Base-by-base conservation (phyloP, 148 eudicot species). In the Diospyros kaki region DNA sequence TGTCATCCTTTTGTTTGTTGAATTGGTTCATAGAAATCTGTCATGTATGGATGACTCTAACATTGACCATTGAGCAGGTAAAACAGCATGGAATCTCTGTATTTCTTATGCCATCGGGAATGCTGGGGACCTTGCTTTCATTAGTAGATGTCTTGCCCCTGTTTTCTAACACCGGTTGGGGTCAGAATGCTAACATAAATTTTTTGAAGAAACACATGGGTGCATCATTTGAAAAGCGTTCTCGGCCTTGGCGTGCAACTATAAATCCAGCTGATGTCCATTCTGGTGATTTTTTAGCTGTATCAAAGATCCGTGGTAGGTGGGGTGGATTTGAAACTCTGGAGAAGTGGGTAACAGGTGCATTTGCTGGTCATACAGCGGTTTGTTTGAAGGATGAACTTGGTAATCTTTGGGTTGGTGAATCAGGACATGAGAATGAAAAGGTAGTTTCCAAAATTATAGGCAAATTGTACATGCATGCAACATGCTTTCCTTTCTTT, bases 291-390 rank as follows among this genome's bases (percentile, higher is more conserved):
- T 95, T 95, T 77, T 80, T 95, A 76, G 98, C 98, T 8, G 88
- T 95, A 58, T 92, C 97, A n/a, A 95, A 95, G 86, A 92, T 95
- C 72, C 94, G 97, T 64, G 98, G 98, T 58, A 90, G 98, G 71
- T 95, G 98, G 98, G 98, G 98, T 81, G 98, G 97, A 80, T 95
- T 95, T 81, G 98, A 95, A 78, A 92, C 98, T 39, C 86, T 95
- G 45, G 98, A 95, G 87, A 95, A 95, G 83, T 95, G 98, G 98
- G 97, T 95, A 42, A 95, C 98, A 0, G 98, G 98, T 68, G 96
- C 98, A 65, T 95, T 95, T 84, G 97, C 98, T 75, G 98, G 98
- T 77, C 98, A 95, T 66, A 95, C 98, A 42, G 94, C 98, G 2
- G 98, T 95, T 81, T 95, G 98, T 82, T 76, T 95, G 81, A 95